A percentile compares a stretch with the other conserved stretches of the same genome.
Evolutionary conservation across 768 basidiomycete genomes (phyloP).

Genomic region (Candolleomyces eurysporus): DNA sequence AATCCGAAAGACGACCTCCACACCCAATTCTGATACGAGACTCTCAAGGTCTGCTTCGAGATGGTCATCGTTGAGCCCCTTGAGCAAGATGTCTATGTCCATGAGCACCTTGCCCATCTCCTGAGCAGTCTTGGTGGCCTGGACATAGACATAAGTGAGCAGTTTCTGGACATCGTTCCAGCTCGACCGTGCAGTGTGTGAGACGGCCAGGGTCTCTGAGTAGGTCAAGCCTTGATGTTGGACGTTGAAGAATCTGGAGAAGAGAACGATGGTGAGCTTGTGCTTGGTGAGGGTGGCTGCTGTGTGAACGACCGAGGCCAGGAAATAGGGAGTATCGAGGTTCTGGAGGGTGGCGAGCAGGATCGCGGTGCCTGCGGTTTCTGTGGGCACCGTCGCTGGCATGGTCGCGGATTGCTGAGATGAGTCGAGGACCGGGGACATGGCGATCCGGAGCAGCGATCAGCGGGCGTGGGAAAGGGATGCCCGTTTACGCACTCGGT

Average conservation of each 20-base stretch:
- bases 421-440: too few relatives aligned
- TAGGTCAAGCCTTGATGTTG: conserved; percentile 13
- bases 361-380: conserved; percentile 31
- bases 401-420: not conserved
- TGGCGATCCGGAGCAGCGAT: not conserved
- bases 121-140: conserved; percentile 75
- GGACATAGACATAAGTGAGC: conserved; percentile 82
- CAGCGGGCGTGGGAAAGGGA: not conserved
- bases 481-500: not conserved
- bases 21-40: conserved; percentile 22
- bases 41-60: conserved; percentile 38
- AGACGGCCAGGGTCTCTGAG: conserved; percentile 26
- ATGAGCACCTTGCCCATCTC: conserved; percentile 66
- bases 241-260: conserved; percentile 59
- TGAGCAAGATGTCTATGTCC: conserved; percentile 75
- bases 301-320: conserved; percentile 50
- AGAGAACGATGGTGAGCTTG: conserved; percentile 60
- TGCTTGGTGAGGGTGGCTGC: conserved; percentile 47
- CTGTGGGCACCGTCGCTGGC: not conserved
- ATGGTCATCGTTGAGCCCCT: conserved; percentile 44
- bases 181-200: conserved; percentile 35
- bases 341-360: conserved; percentile 54
- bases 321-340: conserved; percentile 52
- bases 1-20: conserved; percentile 49
- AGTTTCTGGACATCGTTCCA: conserved; percentile 76